Evolutionary conservation across 225 moss, liverwort and hornwort genomes (phyloP).

Genomic region (Marchantia paleacea): DNA sequence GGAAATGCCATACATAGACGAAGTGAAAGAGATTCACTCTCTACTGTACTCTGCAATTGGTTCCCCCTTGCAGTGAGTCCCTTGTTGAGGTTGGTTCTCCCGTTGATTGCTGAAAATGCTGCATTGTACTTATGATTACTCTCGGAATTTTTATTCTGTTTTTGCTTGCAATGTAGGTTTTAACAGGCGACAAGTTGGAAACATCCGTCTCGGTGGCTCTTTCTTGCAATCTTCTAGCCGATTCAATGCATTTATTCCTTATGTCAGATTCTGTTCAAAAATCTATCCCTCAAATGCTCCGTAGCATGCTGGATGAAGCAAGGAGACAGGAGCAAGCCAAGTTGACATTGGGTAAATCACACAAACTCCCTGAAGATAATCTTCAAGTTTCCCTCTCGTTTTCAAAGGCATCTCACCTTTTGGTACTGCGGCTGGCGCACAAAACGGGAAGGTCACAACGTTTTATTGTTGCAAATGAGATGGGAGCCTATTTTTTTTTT

Average conservation of each 20-base stretch:
- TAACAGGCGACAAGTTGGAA: constrained; percentile 94
- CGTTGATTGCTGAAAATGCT: background rate
- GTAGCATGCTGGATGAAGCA: constrained; percentile 87
- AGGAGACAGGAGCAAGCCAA: constrained; percentile 34
- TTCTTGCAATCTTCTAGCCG: constrained; percentile 78
- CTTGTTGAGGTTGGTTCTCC: background rate
- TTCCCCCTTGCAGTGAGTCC: background rate
- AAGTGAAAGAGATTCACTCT: background rate
- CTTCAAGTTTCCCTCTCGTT: background rate
- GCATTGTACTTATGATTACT: background rate
- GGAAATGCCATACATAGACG: no score
- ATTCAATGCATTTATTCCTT: constrained; percentile 93
- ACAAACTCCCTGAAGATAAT: background rate
- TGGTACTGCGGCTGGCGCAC: no score
- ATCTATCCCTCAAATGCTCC: constrained; percentile 61
- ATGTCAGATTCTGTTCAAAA: constrained; percentile 61
- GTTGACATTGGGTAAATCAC: constrained; percentile 32
- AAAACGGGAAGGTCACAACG: no score
- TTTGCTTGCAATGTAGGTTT: constrained; percentile 43
- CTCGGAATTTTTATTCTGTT: background rate
- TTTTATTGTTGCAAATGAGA: no score
- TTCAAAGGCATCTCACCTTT: background rate
- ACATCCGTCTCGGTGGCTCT: constrained; percentile 84
- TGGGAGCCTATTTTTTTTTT: no score
- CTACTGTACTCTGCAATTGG: background rate